These are phyloP conservation scores for Tephrocybe sp. DNA, from an alignment of 768 basidiomycete species.

Conservation along the genomic window DNA sequence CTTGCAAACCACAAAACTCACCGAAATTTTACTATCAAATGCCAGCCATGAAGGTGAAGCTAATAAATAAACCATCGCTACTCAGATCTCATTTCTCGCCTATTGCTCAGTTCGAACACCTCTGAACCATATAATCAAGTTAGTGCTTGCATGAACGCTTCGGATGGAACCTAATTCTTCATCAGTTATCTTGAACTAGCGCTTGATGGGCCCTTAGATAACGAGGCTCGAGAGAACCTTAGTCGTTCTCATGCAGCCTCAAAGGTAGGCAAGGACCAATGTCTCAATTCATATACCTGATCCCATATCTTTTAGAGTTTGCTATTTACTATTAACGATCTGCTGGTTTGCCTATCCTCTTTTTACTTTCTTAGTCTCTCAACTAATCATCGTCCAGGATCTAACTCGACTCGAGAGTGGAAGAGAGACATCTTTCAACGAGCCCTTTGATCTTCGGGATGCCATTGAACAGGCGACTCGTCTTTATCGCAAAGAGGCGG, in stretches of 20 bases:
- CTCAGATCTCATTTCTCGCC: neutral
- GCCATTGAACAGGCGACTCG: constrained; percentile 62
- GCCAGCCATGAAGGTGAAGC: constrained; percentile 76
- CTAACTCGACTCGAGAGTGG: constrained; percentile 77
- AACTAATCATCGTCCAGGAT: constrained; percentile 40
- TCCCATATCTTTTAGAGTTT: constrained; percentile 44
- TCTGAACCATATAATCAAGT: constrained; percentile 84
- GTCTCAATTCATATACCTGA: neutral
- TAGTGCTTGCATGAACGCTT: constrained; percentile 14
- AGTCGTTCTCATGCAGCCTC: constrained; percentile 73
- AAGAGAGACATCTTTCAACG: constrained; percentile 71
- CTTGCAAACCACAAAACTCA: constrained; percentile 68
- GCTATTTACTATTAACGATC: constrained; percentile 82
- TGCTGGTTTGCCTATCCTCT: constrained; percentile 44
- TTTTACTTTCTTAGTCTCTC: neutral
- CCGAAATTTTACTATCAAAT: constrained; percentile 74
- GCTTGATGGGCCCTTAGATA: constrained; percentile 70
- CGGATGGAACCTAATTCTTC: neutral
- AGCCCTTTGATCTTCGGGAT: constrained; percentile 67
- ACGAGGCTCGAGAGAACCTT: constrained; percentile 74
- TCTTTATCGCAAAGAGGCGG: constrained; percentile 67
- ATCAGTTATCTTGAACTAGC: constrained; percentile 77
- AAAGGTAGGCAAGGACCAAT: constrained; percentile 38
- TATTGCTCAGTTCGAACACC: constrained; percentile 63
- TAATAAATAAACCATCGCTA: no score